These are phyloP conservation scores for Lactuca saligna DNA, from an alignment of 129 eudicot genomes.

Conservation along the genomic window DNA sequence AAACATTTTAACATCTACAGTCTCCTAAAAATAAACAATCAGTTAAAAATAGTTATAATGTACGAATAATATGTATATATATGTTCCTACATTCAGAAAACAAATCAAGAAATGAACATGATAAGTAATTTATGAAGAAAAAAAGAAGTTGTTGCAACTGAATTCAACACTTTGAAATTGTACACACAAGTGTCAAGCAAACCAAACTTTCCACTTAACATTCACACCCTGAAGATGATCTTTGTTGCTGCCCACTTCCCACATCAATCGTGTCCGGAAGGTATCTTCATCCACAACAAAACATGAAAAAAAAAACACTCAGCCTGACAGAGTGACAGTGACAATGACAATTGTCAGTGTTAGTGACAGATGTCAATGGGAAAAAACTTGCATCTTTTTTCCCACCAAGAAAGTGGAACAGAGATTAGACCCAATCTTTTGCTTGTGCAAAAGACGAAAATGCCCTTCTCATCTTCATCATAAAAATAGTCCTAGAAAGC, in stretches of 20 bases:
- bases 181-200: background rate
- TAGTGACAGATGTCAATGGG: background rate
- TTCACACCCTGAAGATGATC: conserved; percentile 47
- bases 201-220: conserved; percentile 19
- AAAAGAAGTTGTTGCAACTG: conserved; percentile 4
- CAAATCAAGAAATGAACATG: conserved; percentile 15
- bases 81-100: conserved; percentile 17
- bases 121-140: background rate
- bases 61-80: background rate
- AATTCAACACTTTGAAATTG: conserved; percentile 3
- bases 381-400: too few species aligned
- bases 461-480: too few species aligned
- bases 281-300: conserved; percentile 36
- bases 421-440: too few species aligned
- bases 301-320: background rate
- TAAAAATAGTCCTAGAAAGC: too few species aligned
- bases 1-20: too few species aligned
- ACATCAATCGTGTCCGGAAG: conserved; percentile 53
- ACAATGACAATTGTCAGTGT: too few species aligned
- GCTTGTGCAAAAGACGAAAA: too few species aligned
- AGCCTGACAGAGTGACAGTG: background rate
- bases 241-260: conserved; percentile 43
- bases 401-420: too few species aligned
- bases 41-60: background rate
- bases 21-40: background rate